These are phyloP conservation scores for Escallonia rubra DNA, from an alignment of 129 eudicot species.

Conservation along the genomic window DNA sequence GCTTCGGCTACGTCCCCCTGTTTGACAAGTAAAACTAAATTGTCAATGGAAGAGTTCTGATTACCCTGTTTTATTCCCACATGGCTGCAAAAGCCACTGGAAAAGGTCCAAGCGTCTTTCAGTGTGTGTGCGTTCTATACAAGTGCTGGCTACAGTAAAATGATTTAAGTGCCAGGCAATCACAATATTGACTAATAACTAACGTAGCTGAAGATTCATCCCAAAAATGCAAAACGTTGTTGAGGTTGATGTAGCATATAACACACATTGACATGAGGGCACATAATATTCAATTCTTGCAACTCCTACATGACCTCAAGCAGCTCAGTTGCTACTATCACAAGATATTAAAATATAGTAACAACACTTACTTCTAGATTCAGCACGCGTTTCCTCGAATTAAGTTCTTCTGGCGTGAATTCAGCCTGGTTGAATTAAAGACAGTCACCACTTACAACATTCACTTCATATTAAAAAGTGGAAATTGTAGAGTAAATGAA, in stretches of 20 bases:
- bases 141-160: neutral
- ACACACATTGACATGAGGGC: no score
- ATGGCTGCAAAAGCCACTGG: no score
- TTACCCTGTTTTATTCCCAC: no score
- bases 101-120: no score
- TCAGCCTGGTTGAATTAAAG: conserved; percentile 46
- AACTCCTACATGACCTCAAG: neutral
- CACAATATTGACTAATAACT: neutral
- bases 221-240: neutral
- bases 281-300: neutral
- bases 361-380: conserved; percentile 44
- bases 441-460: neutral
- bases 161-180: neutral
- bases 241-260: neutral
- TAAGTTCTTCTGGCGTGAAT: conserved; percentile 77
- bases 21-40: neutral
- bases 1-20: conserved; percentile 52
- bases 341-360: neutral
- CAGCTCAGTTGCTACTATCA: neutral
- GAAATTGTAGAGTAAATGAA: neutral
- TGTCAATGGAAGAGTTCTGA: neutral
- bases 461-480: neutral
- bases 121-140: no score
- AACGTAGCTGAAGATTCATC: neutral
- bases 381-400: conserved; percentile 59